Evolutionary conservation across 169 alveolate species (phyloP).

Genomic region (Eimeria falciformis): DNA sequence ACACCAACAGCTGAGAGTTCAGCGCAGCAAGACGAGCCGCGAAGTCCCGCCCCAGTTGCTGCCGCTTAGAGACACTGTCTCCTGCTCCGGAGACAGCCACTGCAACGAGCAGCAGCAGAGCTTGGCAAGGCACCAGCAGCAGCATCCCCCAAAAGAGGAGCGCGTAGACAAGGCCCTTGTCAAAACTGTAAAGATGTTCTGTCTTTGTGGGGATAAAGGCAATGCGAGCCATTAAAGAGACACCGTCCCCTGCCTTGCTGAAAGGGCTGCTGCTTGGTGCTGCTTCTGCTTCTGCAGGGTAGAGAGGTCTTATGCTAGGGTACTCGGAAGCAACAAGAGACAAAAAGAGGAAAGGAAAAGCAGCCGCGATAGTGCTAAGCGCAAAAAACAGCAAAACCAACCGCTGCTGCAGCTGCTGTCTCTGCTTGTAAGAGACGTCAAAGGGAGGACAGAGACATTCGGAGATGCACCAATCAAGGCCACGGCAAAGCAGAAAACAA

Average conservation of each 20-base stretch:
- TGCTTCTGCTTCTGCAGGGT: not conserved
- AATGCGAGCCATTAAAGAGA: not conserved
- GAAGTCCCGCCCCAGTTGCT: not conserved
- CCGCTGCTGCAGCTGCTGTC: slow-evolving; percentile 31
- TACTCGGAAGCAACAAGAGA: not conserved
- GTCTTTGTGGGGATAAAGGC: not conserved
- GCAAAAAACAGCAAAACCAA: not conserved
- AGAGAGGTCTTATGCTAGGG: not conserved
- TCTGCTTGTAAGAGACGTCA: not conserved
- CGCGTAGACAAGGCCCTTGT: not conserved
- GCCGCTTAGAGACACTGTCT: not conserved
- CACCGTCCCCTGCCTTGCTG: not conserved
- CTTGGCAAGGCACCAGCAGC: slow-evolving; percentile 17
- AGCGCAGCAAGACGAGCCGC: not conserved
- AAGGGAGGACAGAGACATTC: slow-evolving; percentile 34
- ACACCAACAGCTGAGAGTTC: not conserved
- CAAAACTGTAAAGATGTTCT: slow-evolving; percentile 4
- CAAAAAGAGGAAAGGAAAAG: not conserved
- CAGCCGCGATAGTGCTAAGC: slow-evolving; percentile 10
- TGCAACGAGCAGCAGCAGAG: slow-evolving; percentile 33
- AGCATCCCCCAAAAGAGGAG: slow-evolving; percentile 10
- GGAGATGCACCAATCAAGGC: not conserved
- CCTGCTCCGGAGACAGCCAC: slow-evolving; percentile 3
- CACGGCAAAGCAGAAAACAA: not conserved
- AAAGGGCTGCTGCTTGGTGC: not conserved